phyloP scores from a whole-genome alignment of 2,329 filamentous ascomycete genomes.

The Claviceps fusiformis region DNA sequence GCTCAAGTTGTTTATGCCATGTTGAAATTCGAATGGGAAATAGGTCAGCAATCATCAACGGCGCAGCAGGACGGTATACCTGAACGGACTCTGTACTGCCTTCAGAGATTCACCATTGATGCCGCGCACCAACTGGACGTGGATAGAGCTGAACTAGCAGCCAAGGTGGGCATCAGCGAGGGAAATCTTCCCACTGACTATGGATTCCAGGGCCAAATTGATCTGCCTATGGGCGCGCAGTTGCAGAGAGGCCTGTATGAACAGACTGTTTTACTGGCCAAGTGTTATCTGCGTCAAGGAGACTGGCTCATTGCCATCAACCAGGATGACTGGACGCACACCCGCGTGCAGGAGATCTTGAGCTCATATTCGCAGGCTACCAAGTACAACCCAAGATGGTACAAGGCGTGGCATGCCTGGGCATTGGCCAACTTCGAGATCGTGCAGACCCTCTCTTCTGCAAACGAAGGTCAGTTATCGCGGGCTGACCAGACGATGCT shows the following conservation, averaged over 20 bases:
- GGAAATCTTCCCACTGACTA: slow-evolving; percentile 32
- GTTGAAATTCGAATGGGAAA: slow-evolving; percentile 92
- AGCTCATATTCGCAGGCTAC: slow-evolving; percentile 87
- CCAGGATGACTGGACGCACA: slow-evolving; percentile 77
- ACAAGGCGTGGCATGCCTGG: slow-evolving; percentile 99
- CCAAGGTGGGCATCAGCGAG: slow-evolving; percentile 30
- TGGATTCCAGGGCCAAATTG: slow-evolving; percentile 34
- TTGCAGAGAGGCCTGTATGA: slow-evolving; percentile 42
- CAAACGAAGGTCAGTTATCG: slow-evolving; percentile 39
- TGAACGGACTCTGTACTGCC: slow-evolving; percentile 43
- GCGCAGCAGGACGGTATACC: slow-evolving; percentile 30
- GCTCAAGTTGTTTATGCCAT: slow-evolving; percentile 92
- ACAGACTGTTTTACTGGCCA: slow-evolving; percentile 64
- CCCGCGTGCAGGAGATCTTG: slow-evolving; percentile 76
- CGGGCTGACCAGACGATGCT: slow-evolving; percentile 50
- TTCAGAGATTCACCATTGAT: slow-evolving; percentile 48
- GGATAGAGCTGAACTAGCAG: slow-evolving; percentile 35
- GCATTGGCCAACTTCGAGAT: slow-evolving; percentile 97
- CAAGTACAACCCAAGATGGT: slow-evolving; percentile 86
- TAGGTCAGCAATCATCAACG: slow-evolving; percentile 45
- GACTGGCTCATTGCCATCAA: slow-evolving; percentile 87
- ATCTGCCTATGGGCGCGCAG: slow-evolving; percentile 32
- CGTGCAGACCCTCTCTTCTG: slow-evolving; percentile 64
- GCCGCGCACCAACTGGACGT: slow-evolving; percentile 40
- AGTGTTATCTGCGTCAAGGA: slow-evolving; percentile 91